Base-by-base conservation (phyloP, 2,329 filamentous ascomycete genomes). In the Zymoseptoria crescenta region DNA sequence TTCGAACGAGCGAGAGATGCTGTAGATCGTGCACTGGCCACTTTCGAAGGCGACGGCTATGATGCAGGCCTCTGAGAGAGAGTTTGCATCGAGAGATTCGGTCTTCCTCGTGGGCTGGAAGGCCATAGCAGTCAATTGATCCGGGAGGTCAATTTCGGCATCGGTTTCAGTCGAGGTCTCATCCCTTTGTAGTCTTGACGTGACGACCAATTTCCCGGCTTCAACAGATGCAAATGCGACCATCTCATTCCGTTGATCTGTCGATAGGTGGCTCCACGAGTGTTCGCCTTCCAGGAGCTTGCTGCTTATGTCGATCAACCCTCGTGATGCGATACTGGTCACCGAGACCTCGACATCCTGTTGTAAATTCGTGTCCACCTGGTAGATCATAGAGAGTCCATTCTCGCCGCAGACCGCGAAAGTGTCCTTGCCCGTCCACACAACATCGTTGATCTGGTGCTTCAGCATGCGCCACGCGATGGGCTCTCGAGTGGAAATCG, bases 381-480 rank as follows among this genome's bases (percentile, higher is more conserved):
- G 63, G 53, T 65, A 66, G 28, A 57, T 55, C 41, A 61, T 56
- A n/a, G 64, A 59, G 19, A 68, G 54, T 0, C 65, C 65, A 19
- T 73, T 67, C 8, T 74, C 72, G 9, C 77, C 77, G 56, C 75
- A 77, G 9, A 79, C 74, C 8, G 76, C 70, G 60, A 80, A 78
- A 1, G 70, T 69, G 2, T 74, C 71, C 13, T 76, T 73, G 51
- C 68, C 74, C 49, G 74, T 74, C 77, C 77, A 79, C 10, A 73
- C 71, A 1, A 74, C 77, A 59, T 79, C 77, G 27, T 74, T 68
- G 1, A 78, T 72, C 56, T 70, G 70, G 4, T 72, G 70, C 21
- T 76, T 73, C 54, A 77, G 77, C 19, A 74, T 69, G 24, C 70
- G 72, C 72, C 73, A 77, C 4, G 68, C 69, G 4, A 74, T 67